Evolutionary conservation across 2,329 filamentous ascomycete genomes (phyloP), one percentile per base, ranked within the genome.

Genomic region (Fusarium domesticum): DNA sequence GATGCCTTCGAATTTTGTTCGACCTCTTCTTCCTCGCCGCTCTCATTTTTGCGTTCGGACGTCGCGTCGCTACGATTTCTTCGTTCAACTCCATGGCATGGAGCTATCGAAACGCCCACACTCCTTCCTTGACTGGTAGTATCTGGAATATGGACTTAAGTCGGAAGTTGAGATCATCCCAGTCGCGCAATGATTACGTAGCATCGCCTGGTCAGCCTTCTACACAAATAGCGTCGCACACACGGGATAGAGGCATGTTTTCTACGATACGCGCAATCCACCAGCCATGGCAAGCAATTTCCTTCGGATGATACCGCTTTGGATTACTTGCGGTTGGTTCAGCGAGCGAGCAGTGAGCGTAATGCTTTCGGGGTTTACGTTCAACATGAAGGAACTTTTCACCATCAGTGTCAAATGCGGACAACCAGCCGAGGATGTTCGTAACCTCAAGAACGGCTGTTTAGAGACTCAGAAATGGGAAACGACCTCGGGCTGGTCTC

Each of bases 1-100:
- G 68, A 71, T 65, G 72, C 76, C 82, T 76, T 78, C 69, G 81
- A 83, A 81, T 78, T 84, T 83, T 78, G 73, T 78, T 85, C 82
- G 83, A 80, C 81, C 75, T 70, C 59, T 66, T 63, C 49, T 67
- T 65, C 61, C 58, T 68, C 66, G 68, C 64, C 61, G 60, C 61
- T 57, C 58, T 64, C 58, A 59, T 63, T 64, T 62, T 61, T 63
- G 51, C 58, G 56, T 60, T 54, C 57, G 51, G 58, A 61, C 61
- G 51, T 51, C 48, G 41, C 51, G 47, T 60, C 50, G 45, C 45
- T 39, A 40, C 40, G 45, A 45, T 43, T 48, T 39, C 44, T 58
- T 47, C 45, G 37, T 53, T 47, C 42, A 52, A 36, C 46, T 45
- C 37, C 40, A 43, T 53, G 51, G 41, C 38, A 48, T 45, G 58